Evolutionary conservation across 306 rosid genomes (phyloP), one percentile per base, ranked within the genome.

Genomic region (Trifolium pratense): DNA sequence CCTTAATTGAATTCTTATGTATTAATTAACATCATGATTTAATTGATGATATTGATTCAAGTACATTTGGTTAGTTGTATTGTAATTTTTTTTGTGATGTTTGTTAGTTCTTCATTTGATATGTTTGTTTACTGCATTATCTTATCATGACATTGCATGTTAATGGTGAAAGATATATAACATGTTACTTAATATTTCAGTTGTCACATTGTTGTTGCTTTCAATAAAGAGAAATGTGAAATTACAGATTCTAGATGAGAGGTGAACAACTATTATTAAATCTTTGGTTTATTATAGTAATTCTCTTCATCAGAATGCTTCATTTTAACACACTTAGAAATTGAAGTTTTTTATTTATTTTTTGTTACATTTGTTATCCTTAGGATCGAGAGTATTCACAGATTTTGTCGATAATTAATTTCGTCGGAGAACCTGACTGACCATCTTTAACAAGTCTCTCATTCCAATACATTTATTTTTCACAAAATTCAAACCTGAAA

Each of bases 21-120:
- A 78, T 84, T 84, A 79, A 72, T 84, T 84, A 79, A 72, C 88
- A 73, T 70, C 79, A 76, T 85, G 86, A 87, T 83, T 86, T 78
- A 86, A 86, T 86, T 80, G 80, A 78, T 67, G 75, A 84, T 78
- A 82, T 79, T 83, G 69, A 46, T 69, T 90, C 81, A 25, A 66
- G 63, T 55, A 81, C 84, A 49, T 56, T 55, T 34, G 31, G 75
- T 70, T 55, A 63, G 51, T 1, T 76, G 55, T 48, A 43, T 1
- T 77, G 43, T 51, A 43, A 23, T 75, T 71, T 5, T 29, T 70
- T 76, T 69, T 53, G 1, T 40, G 57, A 11, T 79, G 48, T 40
- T 65, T 46, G 43, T 60, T 34, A 55, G n/a, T 21, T 9, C 36
- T 57, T 9, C 23, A 62, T 9, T 62, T 46, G 49, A 63, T 62